Conservation (phyloP, 2,329 filamentous ascomycete genomes). For the Stemphylium beticola region DNA sequence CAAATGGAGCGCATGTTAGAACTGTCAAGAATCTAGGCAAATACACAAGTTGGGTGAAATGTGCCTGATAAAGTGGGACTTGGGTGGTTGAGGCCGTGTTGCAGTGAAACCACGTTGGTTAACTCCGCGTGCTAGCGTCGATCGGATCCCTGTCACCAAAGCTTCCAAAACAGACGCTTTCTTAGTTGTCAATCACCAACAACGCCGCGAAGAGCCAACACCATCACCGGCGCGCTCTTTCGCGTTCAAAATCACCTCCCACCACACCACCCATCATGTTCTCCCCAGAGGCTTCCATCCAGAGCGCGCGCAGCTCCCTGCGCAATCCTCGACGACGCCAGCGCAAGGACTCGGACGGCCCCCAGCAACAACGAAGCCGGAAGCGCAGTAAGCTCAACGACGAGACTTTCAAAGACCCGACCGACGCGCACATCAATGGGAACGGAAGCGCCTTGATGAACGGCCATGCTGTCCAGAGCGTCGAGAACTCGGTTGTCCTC, state of each 20-base stretch:
- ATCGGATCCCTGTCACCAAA: constrained; percentile 20
- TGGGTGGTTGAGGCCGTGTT: neutral
- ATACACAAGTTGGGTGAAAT: too few species aligned
- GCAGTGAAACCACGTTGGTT: constrained; percentile 2
- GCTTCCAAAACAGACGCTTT: constrained; percentile 22
- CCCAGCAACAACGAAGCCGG: constrained; percentile 49
- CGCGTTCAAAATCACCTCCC: constrained; percentile 30
- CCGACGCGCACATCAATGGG: constrained; percentile 37
- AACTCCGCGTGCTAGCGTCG: constrained; percentile 17
- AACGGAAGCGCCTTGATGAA: constrained; percentile 43
- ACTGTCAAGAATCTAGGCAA: too few species aligned
- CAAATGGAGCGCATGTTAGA: too few species aligned
- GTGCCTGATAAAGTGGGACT: too few species aligned
- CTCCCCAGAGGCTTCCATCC: constrained; percentile 46
- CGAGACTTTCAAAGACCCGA: constrained; percentile 45
- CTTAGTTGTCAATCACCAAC: constrained; percentile 27
- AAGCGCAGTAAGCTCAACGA: constrained; percentile 57
- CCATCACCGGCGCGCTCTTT: constrained; percentile 37
- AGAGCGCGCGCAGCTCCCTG: constrained; percentile 48
- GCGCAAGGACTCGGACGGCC: constrained; percentile 54
- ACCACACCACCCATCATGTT: constrained; percentile 42
- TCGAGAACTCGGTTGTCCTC: constrained; percentile 38
- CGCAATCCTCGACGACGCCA: constrained; percentile 55
- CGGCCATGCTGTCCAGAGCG: constrained; percentile 37
- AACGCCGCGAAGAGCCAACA: constrained; percentile 25